Percentiles rank a stretch among this genome's conserved stretches.
Evolutionary conservation across 164 flowering plant genomes (phyloP).

Genomic region (Brasenia schreberi): DNA sequence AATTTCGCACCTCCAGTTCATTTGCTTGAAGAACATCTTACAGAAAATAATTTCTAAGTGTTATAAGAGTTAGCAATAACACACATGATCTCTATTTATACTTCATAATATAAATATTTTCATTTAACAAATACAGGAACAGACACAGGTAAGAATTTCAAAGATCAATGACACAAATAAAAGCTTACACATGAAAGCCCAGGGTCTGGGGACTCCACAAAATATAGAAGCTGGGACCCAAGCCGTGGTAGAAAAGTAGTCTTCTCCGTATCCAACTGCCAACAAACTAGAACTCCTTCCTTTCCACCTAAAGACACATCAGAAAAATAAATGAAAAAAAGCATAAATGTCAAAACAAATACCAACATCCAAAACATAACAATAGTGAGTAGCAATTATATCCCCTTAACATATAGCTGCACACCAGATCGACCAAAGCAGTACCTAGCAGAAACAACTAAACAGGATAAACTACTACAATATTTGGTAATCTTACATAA

Average conservation of each 20-base stretch:
- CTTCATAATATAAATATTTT: background rate
- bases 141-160: too few species aligned
- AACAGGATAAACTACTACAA: too few species aligned
- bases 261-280: constrained; percentile 94
- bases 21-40: too few species aligned
- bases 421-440: background rate
- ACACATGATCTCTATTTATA: too few species aligned
- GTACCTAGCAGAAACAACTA: background rate
- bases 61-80: too few species aligned
- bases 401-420: too few species aligned
- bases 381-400: too few species aligned
- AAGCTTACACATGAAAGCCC: constrained; percentile 64
- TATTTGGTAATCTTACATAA: background rate
- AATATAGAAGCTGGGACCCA: constrained; percentile 73
- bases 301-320: constrained; percentile 46
- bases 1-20: too few species aligned
- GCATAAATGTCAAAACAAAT: background rate
- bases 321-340: background rate
- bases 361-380: background rate
- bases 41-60: too few species aligned
- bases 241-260: constrained; percentile 77
- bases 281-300: constrained; percentile 92
- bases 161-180: background rate
- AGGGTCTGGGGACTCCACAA: constrained; percentile 62
- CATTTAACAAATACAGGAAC: background rate